Evolutionary conservation across 352 stramenopile species (phyloP).

Genomic region (Phytophthora megakarya): DNA sequence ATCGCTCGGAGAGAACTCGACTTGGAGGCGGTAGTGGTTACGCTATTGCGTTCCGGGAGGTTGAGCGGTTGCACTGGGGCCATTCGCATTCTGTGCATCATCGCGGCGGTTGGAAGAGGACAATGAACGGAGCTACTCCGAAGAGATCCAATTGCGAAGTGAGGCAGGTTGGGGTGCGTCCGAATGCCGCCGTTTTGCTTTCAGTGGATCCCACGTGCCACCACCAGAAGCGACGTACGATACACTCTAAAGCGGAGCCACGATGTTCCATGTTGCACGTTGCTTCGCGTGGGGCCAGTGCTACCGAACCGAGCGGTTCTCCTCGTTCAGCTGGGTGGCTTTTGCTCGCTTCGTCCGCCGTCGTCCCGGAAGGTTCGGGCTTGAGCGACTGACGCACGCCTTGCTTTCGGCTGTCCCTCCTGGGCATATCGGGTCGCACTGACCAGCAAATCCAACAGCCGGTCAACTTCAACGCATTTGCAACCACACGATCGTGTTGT

Average conservation of each 20-base stretch:
- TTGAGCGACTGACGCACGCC: slow-evolving; percentile 21
- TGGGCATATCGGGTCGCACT: slow-evolving; percentile 19
- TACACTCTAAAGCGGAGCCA: slow-evolving; percentile 4
- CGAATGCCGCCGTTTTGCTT: slow-evolving; percentile 19
- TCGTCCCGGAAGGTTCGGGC: background rate
- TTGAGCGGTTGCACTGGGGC: slow-evolving; percentile 27
- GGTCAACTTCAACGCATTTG: slow-evolving; percentile 25
- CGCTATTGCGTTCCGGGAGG: slow-evolving; percentile 12
- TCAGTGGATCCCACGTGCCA: slow-evolving; percentile 10
- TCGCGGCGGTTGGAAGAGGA: slow-evolving; percentile 2
- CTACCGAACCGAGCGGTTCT: slow-evolving; percentile 12
- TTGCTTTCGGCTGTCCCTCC: slow-evolving; percentile 33
- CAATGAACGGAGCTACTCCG: slow-evolving; percentile 9
- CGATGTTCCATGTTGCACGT: slow-evolving; percentile 31
- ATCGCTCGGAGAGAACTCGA: slow-evolving; percentile 31
- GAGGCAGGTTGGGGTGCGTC: slow-evolving; percentile 8
- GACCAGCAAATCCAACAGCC: slow-evolving; percentile 23
- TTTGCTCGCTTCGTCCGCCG: slow-evolving; percentile 21
- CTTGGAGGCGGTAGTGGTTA: slow-evolving; percentile 13
- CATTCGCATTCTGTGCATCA: slow-evolving; percentile 39
- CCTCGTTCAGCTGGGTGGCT: slow-evolving; percentile 12
- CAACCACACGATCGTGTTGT: background rate
- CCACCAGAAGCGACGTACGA: slow-evolving; percentile 12
- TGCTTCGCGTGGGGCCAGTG: slow-evolving; percentile 27
- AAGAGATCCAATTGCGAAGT: slow-evolving; percentile 37